Evolutionary conservation across 1,284 basidiomycete species (phyloP).

Genomic region (Trichosporon inkin): DNA sequence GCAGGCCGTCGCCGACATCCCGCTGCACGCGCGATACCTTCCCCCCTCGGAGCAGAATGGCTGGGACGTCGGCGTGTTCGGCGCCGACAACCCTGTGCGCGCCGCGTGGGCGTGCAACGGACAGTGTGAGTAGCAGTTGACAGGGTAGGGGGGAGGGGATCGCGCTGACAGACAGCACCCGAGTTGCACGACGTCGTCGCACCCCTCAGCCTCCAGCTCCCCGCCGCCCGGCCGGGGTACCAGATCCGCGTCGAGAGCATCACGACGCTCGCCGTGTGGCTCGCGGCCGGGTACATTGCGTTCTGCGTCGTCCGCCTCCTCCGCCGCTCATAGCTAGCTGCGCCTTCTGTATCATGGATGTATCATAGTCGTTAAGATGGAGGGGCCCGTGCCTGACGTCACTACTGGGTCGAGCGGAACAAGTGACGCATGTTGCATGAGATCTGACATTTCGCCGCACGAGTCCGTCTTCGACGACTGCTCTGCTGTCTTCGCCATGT

Average conservation of each 20-base stretch:
- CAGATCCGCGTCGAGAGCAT: constrained; percentile 13
- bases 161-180: neutral
- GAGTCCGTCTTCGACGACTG: neutral
- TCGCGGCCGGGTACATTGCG: constrained; percentile 14
- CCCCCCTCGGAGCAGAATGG: constrained; percentile 15
- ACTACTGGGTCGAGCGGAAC: too few relatives aligned
- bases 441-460: neutral
- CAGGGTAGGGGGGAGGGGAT: too few relatives aligned
- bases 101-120: neutral
- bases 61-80: neutral
- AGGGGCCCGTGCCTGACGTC: too few relatives aligned
- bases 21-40: constrained; percentile 43
- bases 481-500: too few relatives aligned
- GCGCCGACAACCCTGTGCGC: neutral
- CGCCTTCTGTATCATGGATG: neutral
- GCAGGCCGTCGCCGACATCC: constrained; percentile 23
- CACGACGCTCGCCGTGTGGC: constrained; percentile 12
- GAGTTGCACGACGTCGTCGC: neutral
- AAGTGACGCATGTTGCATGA: neutral
- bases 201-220: neutral
- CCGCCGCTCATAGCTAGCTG: neutral
- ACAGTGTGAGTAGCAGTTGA: neutral
- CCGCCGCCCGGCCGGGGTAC: constrained; percentile 11
- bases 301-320: constrained; percentile 9
- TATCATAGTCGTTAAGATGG: too few relatives aligned